Evolutionary conservation across 2,329 filamentous ascomycete genomes (phyloP).

Genomic region (Epichloe sylvatica): DNA sequence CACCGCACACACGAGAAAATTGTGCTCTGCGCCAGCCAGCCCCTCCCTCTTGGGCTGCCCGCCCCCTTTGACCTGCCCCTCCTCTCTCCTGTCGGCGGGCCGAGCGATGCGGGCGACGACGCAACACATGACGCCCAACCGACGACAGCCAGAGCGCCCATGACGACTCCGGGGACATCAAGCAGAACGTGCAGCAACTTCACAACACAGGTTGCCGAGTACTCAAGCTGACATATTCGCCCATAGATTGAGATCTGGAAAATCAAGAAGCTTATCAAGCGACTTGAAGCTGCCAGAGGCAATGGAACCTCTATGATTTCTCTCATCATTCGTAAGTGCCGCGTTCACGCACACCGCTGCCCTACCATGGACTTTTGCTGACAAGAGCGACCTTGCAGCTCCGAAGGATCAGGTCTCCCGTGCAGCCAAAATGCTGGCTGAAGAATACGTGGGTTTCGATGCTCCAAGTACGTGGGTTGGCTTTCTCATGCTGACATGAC

Average conservation of each 20-base stretch:
- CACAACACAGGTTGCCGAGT: not conserved
- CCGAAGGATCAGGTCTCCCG: constrained; percentile 97
- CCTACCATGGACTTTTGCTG: constrained; percentile 1
- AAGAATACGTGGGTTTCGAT: constrained; percentile 72
- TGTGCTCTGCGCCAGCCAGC: constrained; percentile 6
- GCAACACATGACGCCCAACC: not conserved
- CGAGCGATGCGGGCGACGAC: not conserved
- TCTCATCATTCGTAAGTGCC: constrained; percentile 78
- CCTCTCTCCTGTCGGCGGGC: constrained; percentile 6
- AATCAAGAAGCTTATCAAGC: constrained; percentile 99
- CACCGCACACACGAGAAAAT: constrained; percentile 6
- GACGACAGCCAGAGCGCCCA: not conserved
- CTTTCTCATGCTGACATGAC: constrained; percentile 24
- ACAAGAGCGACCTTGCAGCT: constrained; percentile 34
- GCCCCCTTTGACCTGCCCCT: constrained; percentile 10
- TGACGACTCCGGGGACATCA: not conserved
- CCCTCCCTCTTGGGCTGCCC: constrained; percentile 1
- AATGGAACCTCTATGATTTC: constrained; percentile 99
- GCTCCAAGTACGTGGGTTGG: constrained; percentile 27
- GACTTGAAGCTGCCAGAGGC: constrained; percentile 88
- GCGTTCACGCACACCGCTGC: not conserved
- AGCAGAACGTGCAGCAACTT: not conserved
- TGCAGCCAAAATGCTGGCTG: constrained; percentile 98
- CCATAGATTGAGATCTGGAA: constrained; percentile 70
- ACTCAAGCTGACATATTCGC: constrained; percentile 4